A percentile compares a stretch with the other conserved stretches of the same genome.
These are phyloP conservation scores for Cydonia oblonga DNA, from an alignment of 331 rosid species.

Conservation along the genomic window DNA sequence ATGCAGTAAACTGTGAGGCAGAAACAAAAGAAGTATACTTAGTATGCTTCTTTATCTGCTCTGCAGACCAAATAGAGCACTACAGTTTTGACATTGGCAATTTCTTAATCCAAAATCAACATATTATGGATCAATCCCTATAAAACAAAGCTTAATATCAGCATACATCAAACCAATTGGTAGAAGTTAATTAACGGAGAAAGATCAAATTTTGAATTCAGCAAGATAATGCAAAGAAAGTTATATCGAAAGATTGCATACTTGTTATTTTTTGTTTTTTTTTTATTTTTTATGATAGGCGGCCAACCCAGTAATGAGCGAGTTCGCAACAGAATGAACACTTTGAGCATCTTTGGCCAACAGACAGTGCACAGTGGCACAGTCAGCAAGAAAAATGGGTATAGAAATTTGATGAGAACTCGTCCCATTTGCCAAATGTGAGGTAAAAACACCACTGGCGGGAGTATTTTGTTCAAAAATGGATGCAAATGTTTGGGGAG, in stretches of 20 bases:
- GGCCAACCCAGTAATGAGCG: accelerated
- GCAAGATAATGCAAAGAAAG: background rate
- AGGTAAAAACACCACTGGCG: background rate
- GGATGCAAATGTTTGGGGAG: no score
- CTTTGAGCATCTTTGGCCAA: background rate
- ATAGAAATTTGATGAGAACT: no score
- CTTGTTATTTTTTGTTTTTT: background rate
- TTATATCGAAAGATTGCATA: no score
- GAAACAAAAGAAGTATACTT: accelerated
- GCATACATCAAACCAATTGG: background rate
- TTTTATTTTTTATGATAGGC: no score
- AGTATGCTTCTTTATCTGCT: no score
- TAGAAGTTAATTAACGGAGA: background rate
- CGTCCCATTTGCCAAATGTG: background rate
- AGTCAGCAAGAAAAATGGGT: background rate
- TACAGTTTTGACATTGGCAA: no score
- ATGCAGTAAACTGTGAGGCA: accelerated
- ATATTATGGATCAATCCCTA: background rate
- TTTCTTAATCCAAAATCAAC: no score
- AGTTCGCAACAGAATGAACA: accelerated
- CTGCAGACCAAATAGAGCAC: no score
- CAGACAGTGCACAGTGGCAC: accelerated
- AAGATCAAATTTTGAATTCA: no score
- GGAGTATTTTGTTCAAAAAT: background rate
- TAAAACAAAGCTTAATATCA: no score